Evolutionary conservation across 306 rosid genomes (phyloP), one percentile per base, ranked within the genome.

Genomic region (Ziziphus jujuba): DNA sequence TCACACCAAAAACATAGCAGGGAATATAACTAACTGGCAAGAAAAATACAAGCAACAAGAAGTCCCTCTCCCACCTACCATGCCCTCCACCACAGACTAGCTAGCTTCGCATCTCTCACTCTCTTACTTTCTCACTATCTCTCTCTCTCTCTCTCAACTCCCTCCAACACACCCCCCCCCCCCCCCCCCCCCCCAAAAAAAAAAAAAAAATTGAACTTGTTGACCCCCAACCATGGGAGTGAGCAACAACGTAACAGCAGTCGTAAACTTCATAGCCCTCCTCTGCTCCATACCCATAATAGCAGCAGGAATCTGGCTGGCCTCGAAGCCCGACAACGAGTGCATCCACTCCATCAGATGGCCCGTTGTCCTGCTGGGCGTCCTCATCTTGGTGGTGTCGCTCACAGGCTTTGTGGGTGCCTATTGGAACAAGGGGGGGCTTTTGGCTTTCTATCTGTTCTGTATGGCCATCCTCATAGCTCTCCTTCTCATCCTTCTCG

Each of bases 231-330:
- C 60, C 79, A 92, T 92, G 96, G 99, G 87, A 24, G 79, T 88
- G 21, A 93, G 99, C 92, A 88, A 93, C 87, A 90, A 82, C 40
- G 64, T 93, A 33, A 93, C 97, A 0, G 87, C 99, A 61, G 59
- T 61, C 4, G 77, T 93, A 2, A 93, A 93, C 69, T 86, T 93
- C 79, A 65, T 83, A 56, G 97, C 96, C 4, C 53, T 85, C 43
- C 35, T 93, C 17, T 80, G 90, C 22, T 80, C 99, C 63, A 77
- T 93, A 5, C 95, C 92, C 63, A 87, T 88, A 0, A 90, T 93
- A 38, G 95, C 80, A 9, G 74, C 97, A 2, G 98, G 97, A 33
- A 86, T 85, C n/a, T 93, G 98, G 98, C 79, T 93, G 0, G 97
- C 98, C 23, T 86, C 93, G 0, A 93, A 90, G 59, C 86, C 96